phyloP scores from a whole-genome alignment of 2,329 filamentous ascomycete species.

The Calonectria henricotiae region DNA sequence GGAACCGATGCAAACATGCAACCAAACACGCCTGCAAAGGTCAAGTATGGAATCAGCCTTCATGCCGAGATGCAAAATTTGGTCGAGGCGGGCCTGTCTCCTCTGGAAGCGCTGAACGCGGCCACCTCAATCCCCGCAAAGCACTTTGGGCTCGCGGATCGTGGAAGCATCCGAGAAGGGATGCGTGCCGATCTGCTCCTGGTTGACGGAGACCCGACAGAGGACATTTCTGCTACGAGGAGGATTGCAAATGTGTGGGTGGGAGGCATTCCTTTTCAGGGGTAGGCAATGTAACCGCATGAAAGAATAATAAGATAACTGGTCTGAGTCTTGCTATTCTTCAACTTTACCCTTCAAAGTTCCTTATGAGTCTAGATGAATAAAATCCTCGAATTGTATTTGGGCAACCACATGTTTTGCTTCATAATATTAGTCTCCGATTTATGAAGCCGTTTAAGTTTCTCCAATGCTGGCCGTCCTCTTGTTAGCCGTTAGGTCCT shows the following conservation, averaged over 20 bases:
- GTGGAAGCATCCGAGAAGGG: slow-evolving; percentile 24
- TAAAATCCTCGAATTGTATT: no score
- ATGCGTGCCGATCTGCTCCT: slow-evolving; percentile 32
- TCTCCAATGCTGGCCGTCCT: no score
- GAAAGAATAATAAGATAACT: background rate
- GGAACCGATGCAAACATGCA: slow-evolving; percentile 27
- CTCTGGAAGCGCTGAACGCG: slow-evolving; percentile 13
- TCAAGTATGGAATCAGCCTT: slow-evolving; percentile 17
- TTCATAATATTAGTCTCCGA: no score
- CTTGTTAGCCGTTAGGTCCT: no score
- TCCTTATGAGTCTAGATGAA: no score
- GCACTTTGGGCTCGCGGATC: slow-evolving; percentile 26
- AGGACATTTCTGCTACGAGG: slow-evolving; percentile 14
- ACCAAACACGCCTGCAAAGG: slow-evolving; percentile 13
- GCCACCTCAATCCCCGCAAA: slow-evolving; percentile 17
- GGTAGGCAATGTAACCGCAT: background rate
- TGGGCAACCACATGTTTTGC: no score
- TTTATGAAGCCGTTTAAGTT: no score
- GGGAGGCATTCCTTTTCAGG: slow-evolving; percentile 6
- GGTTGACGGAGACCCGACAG: slow-evolving; percentile 30
- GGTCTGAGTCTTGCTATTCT: no score
- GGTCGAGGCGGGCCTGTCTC: slow-evolving; percentile 13
- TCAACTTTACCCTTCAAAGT: no score
- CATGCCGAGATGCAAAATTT: slow-evolving; percentile 23
- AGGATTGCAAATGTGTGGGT: slow-evolving; percentile 21